phyloP scores from a whole-genome alignment of 2,329 filamentous ascomycete genomes.

The Meredithiella fracta region DNA sequence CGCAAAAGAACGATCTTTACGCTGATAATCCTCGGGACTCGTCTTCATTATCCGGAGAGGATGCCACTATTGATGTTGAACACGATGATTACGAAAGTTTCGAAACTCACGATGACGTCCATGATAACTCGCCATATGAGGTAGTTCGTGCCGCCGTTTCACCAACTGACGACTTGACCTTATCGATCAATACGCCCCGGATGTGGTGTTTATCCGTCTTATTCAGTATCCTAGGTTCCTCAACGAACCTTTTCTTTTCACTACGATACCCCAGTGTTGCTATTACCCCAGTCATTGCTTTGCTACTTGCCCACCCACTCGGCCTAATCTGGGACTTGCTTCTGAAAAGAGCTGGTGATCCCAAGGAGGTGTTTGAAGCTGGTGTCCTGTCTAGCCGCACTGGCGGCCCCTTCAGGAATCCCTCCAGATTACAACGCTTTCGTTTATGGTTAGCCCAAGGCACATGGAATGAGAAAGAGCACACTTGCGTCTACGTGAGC shows the following conservation, averaged over 20 bases:
- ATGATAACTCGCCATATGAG: conserved; percentile 59
- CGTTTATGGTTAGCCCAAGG: conserved; percentile 67
- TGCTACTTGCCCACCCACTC: conserved; percentile 69
- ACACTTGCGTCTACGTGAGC: conserved; percentile 76
- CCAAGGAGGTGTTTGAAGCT: conserved; percentile 31
- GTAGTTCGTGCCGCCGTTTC: conserved; percentile 68
- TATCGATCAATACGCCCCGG: conserved; percentile 76
- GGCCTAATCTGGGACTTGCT: conserved; percentile 63
- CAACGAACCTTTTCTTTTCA: conserved; percentile 77
- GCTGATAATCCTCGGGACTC: neutral
- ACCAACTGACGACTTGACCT: conserved; percentile 53
- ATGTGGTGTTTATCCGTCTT: conserved; percentile 74
- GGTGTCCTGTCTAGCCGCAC: conserved; percentile 25
- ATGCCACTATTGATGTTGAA: conserved; percentile 4
- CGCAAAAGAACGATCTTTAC: conserved; percentile 5
- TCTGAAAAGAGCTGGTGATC: conserved; percentile 45
- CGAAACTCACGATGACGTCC: conserved; percentile 26
- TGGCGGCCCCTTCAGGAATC: conserved; percentile 11
- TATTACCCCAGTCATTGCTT: conserved; percentile 75
- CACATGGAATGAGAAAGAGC: conserved; percentile 75
- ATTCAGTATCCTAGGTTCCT: conserved; percentile 66
- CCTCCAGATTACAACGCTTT: conserved; percentile 23
- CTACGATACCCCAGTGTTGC: conserved; percentile 79
- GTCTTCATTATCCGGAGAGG: neutral
- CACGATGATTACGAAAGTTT: conserved; percentile 2